These are phyloP conservation scores for Pseudogymnoascus sp. DNA, from an alignment of 2,329 filamentous ascomycete species.

Conservation along the genomic window DNA sequence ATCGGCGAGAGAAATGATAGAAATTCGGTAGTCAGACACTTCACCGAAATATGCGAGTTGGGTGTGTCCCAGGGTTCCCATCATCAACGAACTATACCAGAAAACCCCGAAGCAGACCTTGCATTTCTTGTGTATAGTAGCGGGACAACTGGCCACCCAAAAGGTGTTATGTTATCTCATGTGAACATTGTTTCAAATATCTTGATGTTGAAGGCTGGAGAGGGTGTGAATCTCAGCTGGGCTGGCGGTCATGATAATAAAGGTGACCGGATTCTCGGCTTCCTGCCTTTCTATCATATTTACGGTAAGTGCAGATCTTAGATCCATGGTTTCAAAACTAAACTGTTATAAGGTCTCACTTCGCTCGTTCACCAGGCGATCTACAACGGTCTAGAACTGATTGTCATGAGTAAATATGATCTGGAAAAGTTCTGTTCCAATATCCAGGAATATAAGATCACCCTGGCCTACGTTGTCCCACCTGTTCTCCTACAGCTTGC, in stretches of 20 bases:
- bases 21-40: constrained; percentile 53
- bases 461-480: constrained; percentile 69
- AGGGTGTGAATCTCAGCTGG: constrained; percentile 45
- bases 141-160: constrained; percentile 75
- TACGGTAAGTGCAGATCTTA: constrained; percentile 27
- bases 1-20: constrained; percentile 59
- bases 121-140: constrained; percentile 72
- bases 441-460: constrained; percentile 64
- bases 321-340: constrained; percentile 12
- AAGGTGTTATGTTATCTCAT: constrained; percentile 59
- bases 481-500: constrained; percentile 69
- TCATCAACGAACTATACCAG: constrained; percentile 45
- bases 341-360: constrained; percentile 45
- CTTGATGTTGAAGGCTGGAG: constrained; percentile 41
- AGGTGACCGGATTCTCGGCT: constrained; percentile 63
- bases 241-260: constrained; percentile 44
- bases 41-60: constrained; percentile 48
- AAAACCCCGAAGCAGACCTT: constrained; percentile 49
- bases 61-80: constrained; percentile 36
- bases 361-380: constrained; percentile 59
- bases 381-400: constrained; percentile 52
- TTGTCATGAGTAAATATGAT: constrained; percentile 72
- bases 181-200: constrained; percentile 18
- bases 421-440: constrained; percentile 65
- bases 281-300: constrained; percentile 78